These are phyloP conservation scores for Yamadazyma oceani DNA, from an alignment of 1,139 yeast genomes.

Conservation along the genomic window DNA sequence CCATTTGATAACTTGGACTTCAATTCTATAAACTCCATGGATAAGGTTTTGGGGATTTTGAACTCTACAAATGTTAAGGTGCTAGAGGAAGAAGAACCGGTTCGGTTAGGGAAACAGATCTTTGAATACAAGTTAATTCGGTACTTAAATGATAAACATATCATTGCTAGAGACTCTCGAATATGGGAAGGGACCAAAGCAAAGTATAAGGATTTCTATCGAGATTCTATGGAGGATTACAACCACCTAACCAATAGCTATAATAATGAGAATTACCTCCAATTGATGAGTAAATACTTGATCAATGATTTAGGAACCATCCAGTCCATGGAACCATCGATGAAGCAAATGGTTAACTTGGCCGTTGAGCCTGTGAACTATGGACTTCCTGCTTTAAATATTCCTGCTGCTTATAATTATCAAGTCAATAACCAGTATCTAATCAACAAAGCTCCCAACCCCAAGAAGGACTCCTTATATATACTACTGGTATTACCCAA, in stretches of 20 bases:
- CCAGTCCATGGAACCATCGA: conserved; percentile 10
- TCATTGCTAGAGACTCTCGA: conserved; percentile 12
- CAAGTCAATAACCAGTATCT: conserved; percentile 9
- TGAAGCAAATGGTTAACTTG: conserved; percentile 8
- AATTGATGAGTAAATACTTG: conserved; percentile 12
- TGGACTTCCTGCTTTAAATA: conserved; percentile 12
- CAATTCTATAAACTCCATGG: conserved; percentile 19
- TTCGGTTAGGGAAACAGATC: conserved; percentile 17
- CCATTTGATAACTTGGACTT: conserved; percentile 15
- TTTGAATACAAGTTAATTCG: conserved; percentile 18
- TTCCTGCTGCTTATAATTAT: conserved; percentile 12
- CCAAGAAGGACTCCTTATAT: conserved; percentile 10
- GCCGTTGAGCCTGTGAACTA: conserved; percentile 6
- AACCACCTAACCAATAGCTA: conserved; percentile 8
- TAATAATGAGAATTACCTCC: conserved; percentile 4
- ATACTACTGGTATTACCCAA: conserved; percentile 17
- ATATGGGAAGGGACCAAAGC: conserved; percentile 10
- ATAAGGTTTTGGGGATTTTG: conserved; percentile 16
- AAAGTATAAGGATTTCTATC: conserved; percentile 11
- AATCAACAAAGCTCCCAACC: conserved; percentile 9
- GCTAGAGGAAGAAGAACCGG: conserved; percentile 4
- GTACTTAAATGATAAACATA: conserved; percentile 16
- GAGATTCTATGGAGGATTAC: conserved; percentile 12
- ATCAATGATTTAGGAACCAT: conserved; percentile 13
- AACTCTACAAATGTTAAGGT: conserved; percentile 4